A percentile compares a stretch with the other conserved stretches of the same genome.
These are phyloP conservation scores for Aspergillus sp. DNA, from an alignment of 2,329 filamentous ascomycete species.

Conservation along the genomic window DNA sequence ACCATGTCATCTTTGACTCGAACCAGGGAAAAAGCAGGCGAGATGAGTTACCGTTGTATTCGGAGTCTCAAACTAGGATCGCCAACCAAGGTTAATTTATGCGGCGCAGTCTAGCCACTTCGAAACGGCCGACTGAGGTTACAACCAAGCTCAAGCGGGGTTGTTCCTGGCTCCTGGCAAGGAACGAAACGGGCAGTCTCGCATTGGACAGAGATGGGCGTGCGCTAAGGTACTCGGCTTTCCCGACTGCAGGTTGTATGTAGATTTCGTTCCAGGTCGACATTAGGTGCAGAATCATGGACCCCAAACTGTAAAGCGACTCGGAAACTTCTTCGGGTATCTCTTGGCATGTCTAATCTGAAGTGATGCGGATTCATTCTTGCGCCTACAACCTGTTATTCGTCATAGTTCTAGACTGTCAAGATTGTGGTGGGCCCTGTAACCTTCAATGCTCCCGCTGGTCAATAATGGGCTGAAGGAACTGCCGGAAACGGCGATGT, in stretches of 20 bases:
- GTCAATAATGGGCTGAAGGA: background rate
- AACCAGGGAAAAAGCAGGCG: background rate
- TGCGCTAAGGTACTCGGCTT: no score
- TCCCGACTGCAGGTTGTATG: no score
- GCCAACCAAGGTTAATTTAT: background rate
- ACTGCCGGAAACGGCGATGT: conserved; percentile 13
- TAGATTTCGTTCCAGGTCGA: no score
- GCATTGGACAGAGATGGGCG: background rate
- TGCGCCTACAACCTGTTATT: background rate
- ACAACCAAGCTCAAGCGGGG: background rate
- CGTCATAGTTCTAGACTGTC: conserved; percentile 7
- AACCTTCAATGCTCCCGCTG: conserved; percentile 4
- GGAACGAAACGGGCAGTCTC: background rate
- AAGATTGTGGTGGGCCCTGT: conserved; percentile 8
- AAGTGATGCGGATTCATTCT: background rate
- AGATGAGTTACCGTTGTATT: background rate
- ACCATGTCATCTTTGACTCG: no score
- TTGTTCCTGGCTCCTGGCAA: background rate
- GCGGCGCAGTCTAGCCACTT: background rate
- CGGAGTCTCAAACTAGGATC: background rate
- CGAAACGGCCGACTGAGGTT: background rate
- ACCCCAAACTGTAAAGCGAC: background rate
- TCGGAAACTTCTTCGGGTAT: background rate
- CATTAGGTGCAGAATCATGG: background rate
- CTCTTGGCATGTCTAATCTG: background rate